Base-by-base conservation (phyloP, 331 rosid genomes). In the Cydonia oblonga region DNA sequence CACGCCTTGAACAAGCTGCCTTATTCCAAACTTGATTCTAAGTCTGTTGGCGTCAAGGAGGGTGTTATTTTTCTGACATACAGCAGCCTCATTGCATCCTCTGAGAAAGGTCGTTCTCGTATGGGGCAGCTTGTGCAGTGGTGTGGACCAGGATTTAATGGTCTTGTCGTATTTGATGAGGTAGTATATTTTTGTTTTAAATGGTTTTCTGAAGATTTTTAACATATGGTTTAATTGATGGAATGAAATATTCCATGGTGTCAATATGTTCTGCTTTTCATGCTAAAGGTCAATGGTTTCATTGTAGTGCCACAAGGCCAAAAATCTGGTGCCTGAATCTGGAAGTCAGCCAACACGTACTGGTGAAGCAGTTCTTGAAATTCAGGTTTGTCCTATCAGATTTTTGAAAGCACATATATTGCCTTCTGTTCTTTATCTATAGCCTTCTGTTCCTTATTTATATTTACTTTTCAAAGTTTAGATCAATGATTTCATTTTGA, bases 321-420 rank as follows among this genome's bases (percentile, higher is more conserved):
- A 95, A 81, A 95, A 91, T 85, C 83, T 95, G 93, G 90, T 95
- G 81, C 98, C 97, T 54, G 98, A 95, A 85, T 73, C 97, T 79
- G 98, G 98, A 70, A 95, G 96, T 84, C 97, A 91, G 86, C 96
- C 98, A 52, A 95, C 98, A 74, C 92, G 97, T 71, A 95, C 96
- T 3, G 98, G 97, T 73, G 98, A 89, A 88, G 98, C 93, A 16
- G 98, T 95, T 73, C 79, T 91, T 79, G 98, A 95, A 49, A 82
- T 95, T 76, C 96, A 95, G 98, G 98, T 95, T 77, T 71, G 81
- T 77, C 81, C 70, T 29, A n/a, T 79, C 40, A 6, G 22, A 28
- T 28, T 26, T 28, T 70, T 42, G 42, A 42, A 40, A 16, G n/a
- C 62, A 67, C 44, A 19, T 3, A 11, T 59, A 10, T 56, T 71